Base-by-base conservation (phyloP, 768 basidiomycete genomes). In the Tricholoma flavovirens region DNA sequence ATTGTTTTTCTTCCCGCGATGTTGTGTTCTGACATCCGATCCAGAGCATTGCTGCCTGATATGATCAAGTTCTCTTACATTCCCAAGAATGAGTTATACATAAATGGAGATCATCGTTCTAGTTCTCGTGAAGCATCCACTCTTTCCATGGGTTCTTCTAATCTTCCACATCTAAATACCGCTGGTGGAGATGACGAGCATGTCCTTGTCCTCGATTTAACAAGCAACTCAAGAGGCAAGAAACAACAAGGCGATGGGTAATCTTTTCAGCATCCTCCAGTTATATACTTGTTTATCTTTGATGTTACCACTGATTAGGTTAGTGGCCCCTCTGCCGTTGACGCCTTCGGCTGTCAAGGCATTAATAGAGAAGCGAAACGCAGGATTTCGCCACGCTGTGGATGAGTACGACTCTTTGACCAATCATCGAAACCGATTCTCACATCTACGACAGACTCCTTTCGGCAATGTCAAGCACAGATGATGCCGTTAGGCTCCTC, bases 21-120 rank as follows among this genome's bases (percentile, higher is more conserved):
- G 21, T 33, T 15, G 49, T 12, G 55, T 35, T 53, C 38, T 48
- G 43, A 35, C 48, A 4, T 54, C 19, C 4, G 19, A 42, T 10
- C 8, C 55, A 92, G 90, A 70, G 83, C 90, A 8, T 77, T 96
- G n/a, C 72, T 94, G 12, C 93, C 93, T 1, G 83, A 87, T 55
- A 73, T 91, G 38, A 75, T 96, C 62, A 84, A 80, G 51, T 95
- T 95, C 62, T 86, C 90, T 6, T 95, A 93, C 65, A 85, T 87
- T 59, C 83, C 88, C 54, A 70, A 74, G 29, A 76, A 80, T 46
- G 79, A 88, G 45, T 68, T 90, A 11, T 80, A 80, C 51, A 75
- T 87, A 53, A 78, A 87, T 5, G 69, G 75, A 33, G 71, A 73
- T 19, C 59, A 61, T 29, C 61, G 5, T 55, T 58, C 56, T 36